Evolutionary conservation across 495 filamentous ascomycete species (phyloP), one percentile per base, ranked within the genome.

Genomic region (Tuber aestivum): DNA sequence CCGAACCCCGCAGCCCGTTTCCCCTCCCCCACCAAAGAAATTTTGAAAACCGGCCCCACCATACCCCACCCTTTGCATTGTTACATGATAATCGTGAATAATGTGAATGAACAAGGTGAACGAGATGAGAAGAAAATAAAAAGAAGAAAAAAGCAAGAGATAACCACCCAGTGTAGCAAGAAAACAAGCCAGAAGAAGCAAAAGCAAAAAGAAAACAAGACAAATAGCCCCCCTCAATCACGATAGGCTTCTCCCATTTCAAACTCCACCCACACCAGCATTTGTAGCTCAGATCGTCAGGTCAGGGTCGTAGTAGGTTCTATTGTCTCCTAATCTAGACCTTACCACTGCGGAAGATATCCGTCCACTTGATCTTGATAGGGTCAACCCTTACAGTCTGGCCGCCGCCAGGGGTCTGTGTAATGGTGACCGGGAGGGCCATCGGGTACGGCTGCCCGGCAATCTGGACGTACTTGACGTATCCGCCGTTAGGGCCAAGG

Each of bases 281-380:
- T 61, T 61, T 61, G 50, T 61, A 32, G 50, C 50, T 61, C n/a
- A 14, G 50, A 61, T 61, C n/a, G n/a, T n/a, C n/a, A n/a, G n/a
- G n/a, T 14, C 23, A 16, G 50, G 50, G 50, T 5, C 12, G n/a
- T 32, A 14, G n/a, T 32, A 32, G n/a, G 9, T 16, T 27, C n/a
- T 61, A 16, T 32, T 61, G 50, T 40, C 35, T 69, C 68, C 45
- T 38, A 21, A 45, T 71, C 65, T 79, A 79, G 56, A 79, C 77
- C 61, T 79, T 78, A 23, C 41, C 45, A 12, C 73, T 61, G 48
- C 72, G 76, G 74, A 81, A 81, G 71, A 82, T 82, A 70, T 82
- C 81, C 0, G 70, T 77, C 81, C 81, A 82, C 72, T 82, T 82
- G 76, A 82, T 82, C 71, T 81, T 81, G 74, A 77, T 72, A 65